Percentiles rank a stretch among this genome's conserved stretches.
Evolutionary conservation across 768 basidiomycete genomes (phyloP).

Genomic region (Agaricus sinodeliciosus): DNA sequence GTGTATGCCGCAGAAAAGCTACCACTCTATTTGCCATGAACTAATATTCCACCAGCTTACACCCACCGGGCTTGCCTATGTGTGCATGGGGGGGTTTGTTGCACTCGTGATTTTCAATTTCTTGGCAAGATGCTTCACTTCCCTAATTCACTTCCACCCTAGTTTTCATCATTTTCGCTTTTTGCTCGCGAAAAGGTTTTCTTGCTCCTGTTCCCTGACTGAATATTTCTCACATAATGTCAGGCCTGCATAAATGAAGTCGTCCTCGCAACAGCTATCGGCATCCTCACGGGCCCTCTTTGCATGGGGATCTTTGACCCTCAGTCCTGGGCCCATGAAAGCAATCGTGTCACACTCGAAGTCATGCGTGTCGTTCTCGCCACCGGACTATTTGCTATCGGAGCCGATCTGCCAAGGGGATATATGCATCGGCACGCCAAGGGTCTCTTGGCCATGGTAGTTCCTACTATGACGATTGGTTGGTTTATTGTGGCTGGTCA

Average conservation of each 20-base stretch:
- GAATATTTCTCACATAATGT: background rate
- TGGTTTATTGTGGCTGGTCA: conserved; percentile 75
- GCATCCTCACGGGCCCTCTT: conserved; percentile 65
- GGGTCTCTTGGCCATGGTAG: conserved; percentile 61
- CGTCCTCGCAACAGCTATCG: conserved; percentile 76
- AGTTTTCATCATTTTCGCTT: conserved; percentile 84
- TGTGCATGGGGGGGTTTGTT: conserved; percentile 51
- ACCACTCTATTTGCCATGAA: background rate
- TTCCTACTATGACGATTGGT: conserved; percentile 84
- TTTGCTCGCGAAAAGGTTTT: conserved; percentile 74
- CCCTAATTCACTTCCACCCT: background rate
- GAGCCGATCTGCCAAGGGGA: conserved; percentile 82
- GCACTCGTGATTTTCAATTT: conserved; percentile 27
- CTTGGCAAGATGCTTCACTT: background rate
- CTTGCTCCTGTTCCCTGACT: background rate
- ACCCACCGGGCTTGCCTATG: conserved; percentile 48
- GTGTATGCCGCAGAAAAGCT: conserved; percentile 14
- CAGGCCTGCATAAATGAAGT: conserved; percentile 91
- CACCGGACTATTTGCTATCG: conserved; percentile 89
- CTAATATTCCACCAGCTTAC: conserved; percentile 35
- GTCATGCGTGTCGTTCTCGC: conserved; percentile 86
- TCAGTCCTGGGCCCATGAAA: conserved; percentile 53
- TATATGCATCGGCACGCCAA: conserved; percentile 80
- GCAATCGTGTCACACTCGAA: conserved; percentile 66
- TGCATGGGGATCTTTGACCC: conserved; percentile 70